Evolutionary conservation across 352 stramenopile species (phyloP), one percentile per base, ranked within the genome.

Genomic region (Globisporangium takayamanum): DNA sequence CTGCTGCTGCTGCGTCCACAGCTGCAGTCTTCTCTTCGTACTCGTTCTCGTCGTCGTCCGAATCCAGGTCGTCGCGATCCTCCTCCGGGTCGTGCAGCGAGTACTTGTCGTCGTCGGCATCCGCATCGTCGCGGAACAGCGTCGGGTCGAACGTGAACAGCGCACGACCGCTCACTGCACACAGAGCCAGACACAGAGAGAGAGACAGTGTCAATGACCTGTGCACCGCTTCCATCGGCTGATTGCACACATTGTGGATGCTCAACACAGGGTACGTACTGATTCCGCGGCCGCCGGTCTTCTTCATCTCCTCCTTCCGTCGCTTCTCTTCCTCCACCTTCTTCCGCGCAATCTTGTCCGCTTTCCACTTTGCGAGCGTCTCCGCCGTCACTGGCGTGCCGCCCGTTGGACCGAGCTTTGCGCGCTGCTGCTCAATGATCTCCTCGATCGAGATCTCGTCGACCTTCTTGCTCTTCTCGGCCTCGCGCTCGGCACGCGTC

Each of bases 111-210:
- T 94, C 88, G 61, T 90, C 84, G 56, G 88, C 88, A 66, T 89
- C 87, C 28, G 89, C 89, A 49, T 96, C 89, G 70, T 97, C 89
- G 54, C 82, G 80, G 81, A 97, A 97, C 69, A 97, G 74, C 36
- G 83, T 90, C 33, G 89, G 84, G 62, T 97, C 88, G 73, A 75
- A 96, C 37, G 87, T 88, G 73, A 97, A 97, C 66, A 97, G 66
- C 36, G 87, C 87, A 75, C 88, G 82, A 75, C 89, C 89, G 84
- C 84, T 96, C 78, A 97, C 84, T 90, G 56, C 57, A 51, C 70
- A 58, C n/a, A 74, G 12, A 51, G 12, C 60, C 22, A 62, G 53
- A 22, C 39, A 64, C 46, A 22, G 22, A 22, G 22, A 22, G 22
- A 44, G 16, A 45, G 36, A 53, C 37, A 59, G 39, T 25, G 51